Evolutionary conservation across 202 grass and related monocot species (phyloP).

Genomic region (Dendrocalamus latiflorus): DNA sequence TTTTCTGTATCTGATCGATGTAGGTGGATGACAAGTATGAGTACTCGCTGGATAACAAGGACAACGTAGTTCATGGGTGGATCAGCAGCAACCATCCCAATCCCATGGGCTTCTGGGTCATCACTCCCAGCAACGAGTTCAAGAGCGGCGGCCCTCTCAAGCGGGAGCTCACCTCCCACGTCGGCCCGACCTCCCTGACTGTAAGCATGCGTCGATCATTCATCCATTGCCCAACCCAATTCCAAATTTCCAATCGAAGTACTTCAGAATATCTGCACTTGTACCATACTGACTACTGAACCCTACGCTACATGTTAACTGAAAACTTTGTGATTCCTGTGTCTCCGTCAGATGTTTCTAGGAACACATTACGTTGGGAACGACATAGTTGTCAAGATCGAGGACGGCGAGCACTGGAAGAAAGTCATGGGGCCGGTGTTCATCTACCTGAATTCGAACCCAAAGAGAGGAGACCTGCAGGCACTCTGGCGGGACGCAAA

Average conservation of each 20-base stretch:
- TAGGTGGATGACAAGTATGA: conserved; percentile 94
- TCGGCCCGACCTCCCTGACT: conserved; percentile 54
- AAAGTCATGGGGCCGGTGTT: conserved; percentile 67
- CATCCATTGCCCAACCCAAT: too few species aligned
- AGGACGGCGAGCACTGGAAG: conserved; percentile 64
- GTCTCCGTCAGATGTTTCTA: conserved; percentile 43
- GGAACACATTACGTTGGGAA: conserved; percentile 53
- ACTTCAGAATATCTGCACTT: too few species aligned
- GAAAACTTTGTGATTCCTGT: neutral
- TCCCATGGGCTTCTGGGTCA: conserved; percentile 69
- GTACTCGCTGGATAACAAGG: conserved; percentile 64
- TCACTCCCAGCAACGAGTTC: conserved; percentile 79
- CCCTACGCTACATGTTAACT: neutral
- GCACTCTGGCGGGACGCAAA: conserved; percentile 67
- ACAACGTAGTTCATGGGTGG: conserved; percentile 77
- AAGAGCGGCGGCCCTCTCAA: conserved; percentile 64
- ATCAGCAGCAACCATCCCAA: conserved; percentile 21
- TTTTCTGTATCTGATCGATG: neutral
- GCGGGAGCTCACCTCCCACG: conserved; percentile 76
- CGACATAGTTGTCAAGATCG: conserved; percentile 27
- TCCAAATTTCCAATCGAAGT: too few species aligned
- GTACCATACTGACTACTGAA: too few species aligned
- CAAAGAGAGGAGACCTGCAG: neutral
- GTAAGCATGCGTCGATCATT: conserved; percentile 16
- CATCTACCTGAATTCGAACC: conserved; percentile 64